Evolutionary conservation across 345 rosid species (phyloP).

Genomic region (Eutrema japonicum): DNA sequence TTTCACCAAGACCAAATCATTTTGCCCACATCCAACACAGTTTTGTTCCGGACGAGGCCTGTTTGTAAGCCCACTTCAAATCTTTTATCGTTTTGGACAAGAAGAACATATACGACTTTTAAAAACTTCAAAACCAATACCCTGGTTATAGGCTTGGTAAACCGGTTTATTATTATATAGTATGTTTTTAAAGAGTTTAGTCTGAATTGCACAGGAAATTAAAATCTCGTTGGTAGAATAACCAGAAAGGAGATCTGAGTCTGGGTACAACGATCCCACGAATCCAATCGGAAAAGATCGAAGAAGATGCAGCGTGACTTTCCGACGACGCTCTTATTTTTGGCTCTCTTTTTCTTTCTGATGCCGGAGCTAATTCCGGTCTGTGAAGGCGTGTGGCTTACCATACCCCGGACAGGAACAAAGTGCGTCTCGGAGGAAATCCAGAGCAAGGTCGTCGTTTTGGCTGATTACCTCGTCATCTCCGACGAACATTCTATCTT

Average conservation of each 20-base stretch:
- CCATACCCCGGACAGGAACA: slow-evolving; percentile 63
- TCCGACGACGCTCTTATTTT: slow-evolving; percentile 27
- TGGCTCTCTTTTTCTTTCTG: slow-evolving; percentile 16
- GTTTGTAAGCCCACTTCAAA: no score
- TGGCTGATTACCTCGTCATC: slow-evolving; percentile 79
- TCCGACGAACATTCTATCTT: slow-evolving; percentile 53
- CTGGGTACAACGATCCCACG: background rate
- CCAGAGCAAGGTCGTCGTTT: slow-evolving; percentile 77
- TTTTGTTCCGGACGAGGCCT: no score
- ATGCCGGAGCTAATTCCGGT: slow-evolving; percentile 30
- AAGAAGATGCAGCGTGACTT: slow-evolving; percentile 21
- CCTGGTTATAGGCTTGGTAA: no score
- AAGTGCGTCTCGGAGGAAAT: slow-evolving; percentile 97
- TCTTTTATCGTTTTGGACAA: no score
- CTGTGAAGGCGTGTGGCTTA: slow-evolving; percentile 73
- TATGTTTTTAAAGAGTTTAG: no score
- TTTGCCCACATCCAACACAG: no score
- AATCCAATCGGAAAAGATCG: background rate
- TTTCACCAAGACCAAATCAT: no score
- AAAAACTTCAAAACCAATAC: no score
- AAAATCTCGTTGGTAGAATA: slow-evolving; percentile 12
- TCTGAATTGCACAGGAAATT: no score
- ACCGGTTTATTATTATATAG: no score
- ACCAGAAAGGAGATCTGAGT: slow-evolving; percentile 32
- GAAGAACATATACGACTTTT: no score